phyloP scores from a whole-genome alignment of 139 green algal genomes.

The Trebouxia sp. region DNA sequence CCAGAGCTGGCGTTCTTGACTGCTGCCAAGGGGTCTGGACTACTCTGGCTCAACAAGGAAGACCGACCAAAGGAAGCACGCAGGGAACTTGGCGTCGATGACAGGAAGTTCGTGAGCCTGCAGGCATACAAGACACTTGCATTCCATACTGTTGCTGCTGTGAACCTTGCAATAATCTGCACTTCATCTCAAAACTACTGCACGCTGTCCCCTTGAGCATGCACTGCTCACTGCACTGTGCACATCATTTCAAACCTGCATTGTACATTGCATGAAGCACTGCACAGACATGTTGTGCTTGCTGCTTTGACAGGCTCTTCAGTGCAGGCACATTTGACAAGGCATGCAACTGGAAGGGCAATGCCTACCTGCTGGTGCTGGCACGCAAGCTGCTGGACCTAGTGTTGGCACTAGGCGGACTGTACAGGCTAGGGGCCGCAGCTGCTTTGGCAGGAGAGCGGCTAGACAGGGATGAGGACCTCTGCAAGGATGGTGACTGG shows the following conservation, averaged over 20 bases:
- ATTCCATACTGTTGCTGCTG: too few species aligned
- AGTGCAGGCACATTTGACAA: too few species aligned
- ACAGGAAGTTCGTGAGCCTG: constrained; percentile 27
- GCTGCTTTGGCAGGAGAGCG: neutral
- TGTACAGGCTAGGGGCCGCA: constrained; percentile 10
- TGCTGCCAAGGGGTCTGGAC: neutral
- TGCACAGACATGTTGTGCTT: too few species aligned
- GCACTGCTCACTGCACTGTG: too few species aligned
- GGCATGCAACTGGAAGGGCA: neutral
- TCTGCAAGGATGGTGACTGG: neutral
- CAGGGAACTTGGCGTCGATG: constrained; percentile 16
- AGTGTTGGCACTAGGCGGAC: neutral
- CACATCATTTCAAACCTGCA: too few species aligned
- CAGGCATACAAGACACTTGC: neutral
- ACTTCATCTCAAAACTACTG: too few species aligned
- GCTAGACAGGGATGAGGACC: neutral
- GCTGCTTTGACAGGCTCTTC: too few species aligned
- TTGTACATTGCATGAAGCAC: too few species aligned
- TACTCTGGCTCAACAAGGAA: constrained; percentile 4
- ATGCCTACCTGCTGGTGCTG: constrained; percentile 20
- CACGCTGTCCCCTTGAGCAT: too few species aligned
- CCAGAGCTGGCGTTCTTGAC: neutral
- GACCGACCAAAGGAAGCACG: neutral
- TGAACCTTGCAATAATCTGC: too few species aligned
- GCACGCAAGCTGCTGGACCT: constrained; percentile 21